Percentiles rank a stretch among this genome's conserved stretches.
Conservation (phyloP, 2,329 filamentous ascomycete species). For the Nigrospora sphaerica region DNA sequence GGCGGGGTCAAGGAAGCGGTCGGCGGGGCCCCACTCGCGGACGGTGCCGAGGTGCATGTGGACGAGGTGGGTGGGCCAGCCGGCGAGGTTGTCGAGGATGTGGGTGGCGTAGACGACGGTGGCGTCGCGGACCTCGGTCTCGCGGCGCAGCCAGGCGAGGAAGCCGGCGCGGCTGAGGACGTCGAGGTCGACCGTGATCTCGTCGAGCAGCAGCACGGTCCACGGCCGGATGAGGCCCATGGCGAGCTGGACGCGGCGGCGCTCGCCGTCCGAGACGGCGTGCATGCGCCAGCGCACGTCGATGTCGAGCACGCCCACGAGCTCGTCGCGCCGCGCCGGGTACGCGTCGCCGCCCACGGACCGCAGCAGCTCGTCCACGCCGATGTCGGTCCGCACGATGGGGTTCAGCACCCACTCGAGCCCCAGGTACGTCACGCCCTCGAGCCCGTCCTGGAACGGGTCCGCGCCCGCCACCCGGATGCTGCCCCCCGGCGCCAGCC, state of each 20-base stretch:
- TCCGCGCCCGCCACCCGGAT: slow-evolving; percentile 78
- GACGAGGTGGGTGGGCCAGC: slow-evolving; percentile 91
- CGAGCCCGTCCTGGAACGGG: slow-evolving; percentile 82
- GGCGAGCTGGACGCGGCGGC: slow-evolving; percentile 84
- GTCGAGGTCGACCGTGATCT: slow-evolving; percentile 96
- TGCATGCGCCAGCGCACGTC: slow-evolving; percentile 88
- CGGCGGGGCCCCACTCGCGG: slow-evolving; percentile 76
- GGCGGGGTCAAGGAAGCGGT: slow-evolving; percentile 55
- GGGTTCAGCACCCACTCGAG: slow-evolving; percentile 98
- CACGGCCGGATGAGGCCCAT: slow-evolving; percentile 93
- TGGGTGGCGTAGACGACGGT: slow-evolving; percentile 98
- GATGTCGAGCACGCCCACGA: slow-evolving; percentile 83
- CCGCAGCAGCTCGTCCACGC: slow-evolving; percentile 75
- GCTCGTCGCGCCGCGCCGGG: slow-evolving; percentile 74
- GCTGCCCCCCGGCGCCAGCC: slow-evolving; percentile 69
- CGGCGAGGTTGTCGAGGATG: slow-evolving; percentile 88
- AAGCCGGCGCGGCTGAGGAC: slow-evolving; percentile 80
- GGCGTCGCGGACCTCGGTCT: slow-evolving; percentile 75
- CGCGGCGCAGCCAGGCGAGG: slow-evolving; percentile 73
- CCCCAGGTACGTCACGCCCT: slow-evolving; percentile 94
- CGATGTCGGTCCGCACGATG: slow-evolving; percentile 92
- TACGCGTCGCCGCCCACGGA: slow-evolving; percentile 84
- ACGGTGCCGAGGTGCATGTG: slow-evolving; percentile 90
- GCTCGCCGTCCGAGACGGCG: slow-evolving; percentile 87
- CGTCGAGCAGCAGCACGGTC: slow-evolving; percentile 84